These are phyloP conservation scores for Cercospora beticola DNA, from an alignment of 2,329 filamentous ascomycete species.

Conservation along the genomic window DNA sequence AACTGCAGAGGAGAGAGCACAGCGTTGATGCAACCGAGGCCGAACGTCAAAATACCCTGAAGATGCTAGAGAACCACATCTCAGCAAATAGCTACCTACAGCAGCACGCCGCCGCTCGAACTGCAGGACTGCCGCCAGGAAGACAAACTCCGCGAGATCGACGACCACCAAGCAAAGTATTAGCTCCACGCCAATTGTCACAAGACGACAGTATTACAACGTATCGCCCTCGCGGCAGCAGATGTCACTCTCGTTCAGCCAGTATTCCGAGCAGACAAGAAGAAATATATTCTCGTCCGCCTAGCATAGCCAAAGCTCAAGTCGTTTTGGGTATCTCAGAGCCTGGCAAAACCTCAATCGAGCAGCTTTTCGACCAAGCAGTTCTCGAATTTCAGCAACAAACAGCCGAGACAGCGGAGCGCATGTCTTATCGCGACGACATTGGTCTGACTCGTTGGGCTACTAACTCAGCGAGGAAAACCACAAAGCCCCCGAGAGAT, in stretches of 20 bases:
- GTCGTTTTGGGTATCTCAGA: background rate
- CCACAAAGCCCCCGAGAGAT: background rate
- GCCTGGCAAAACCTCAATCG: slow-evolving; percentile 10
- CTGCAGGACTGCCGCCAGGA: background rate
- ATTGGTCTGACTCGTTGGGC: background rate
- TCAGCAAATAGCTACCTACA: background rate
- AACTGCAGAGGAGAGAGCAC: background rate
- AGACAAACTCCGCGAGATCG: background rate
- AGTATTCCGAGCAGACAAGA: background rate
- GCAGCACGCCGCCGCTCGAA: background rate
- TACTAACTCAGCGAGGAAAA: background rate
- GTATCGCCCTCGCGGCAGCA: background rate
- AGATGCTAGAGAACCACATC: slow-evolving; percentile 3
- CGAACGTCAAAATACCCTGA: background rate
- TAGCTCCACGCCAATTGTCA: background rate
- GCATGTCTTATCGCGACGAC: slow-evolving; percentile 4
- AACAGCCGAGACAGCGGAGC: background rate
- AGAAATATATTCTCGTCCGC: background rate
- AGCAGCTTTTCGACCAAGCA: slow-evolving; percentile 13
- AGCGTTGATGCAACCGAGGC: background rate
- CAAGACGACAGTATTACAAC: background rate
- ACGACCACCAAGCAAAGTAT: background rate
- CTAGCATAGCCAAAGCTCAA: slow-evolving; percentile 10
- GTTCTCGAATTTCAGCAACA: slow-evolving; percentile 4
- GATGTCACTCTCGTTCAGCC: slow-evolving; percentile 1